Evolutionary conservation across 495 filamentous ascomycete species (phyloP), one percentile per base, ranked within the genome.

Genomic region (Aspergillus sclerotiicarbonarius): DNA sequence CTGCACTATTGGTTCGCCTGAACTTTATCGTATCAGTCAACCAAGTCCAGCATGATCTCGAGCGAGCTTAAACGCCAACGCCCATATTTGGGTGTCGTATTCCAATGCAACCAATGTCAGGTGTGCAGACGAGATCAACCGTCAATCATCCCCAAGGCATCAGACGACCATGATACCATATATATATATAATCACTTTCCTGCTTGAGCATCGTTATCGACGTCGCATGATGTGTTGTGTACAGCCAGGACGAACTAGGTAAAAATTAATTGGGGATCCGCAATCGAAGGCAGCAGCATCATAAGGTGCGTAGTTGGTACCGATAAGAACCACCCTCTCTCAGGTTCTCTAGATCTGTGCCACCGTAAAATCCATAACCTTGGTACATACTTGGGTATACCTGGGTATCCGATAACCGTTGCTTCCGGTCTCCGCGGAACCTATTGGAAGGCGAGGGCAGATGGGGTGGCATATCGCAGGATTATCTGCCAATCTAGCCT

Each of bases 211-310:
- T 4, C n/a, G 20, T 53, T 44, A 12, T 57, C 19, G 10, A 53
- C 56, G 55, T 58, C 58, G 60, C 56, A 52, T 62, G 56, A 62
- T 62, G 47, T 55, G 52, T 51, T 39, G 31, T 6, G 25, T 25
- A 25, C 25, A 25, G 25, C 25, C 25, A 25, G 25, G 2, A 13
- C 37, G 0, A 12, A 41, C 9, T 15, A 12, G 13, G 37, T 41
- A 41, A 41, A 41, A 56, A 53, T 62, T 50, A 62, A 54, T 33
- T 43, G 19, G 16, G 50, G 54, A 58, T 62, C 59, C 59, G 51
- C 44, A 54, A 43, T 52, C 12, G 50, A 13, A 41, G 37, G 37
- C 37, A 41, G 37, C 33, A 37, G 33, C 37, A 41, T 41, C 37
- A 12, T 41, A 41, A 41, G 37, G 37, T 41, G 9, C 8, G 33